phyloP scores from a whole-genome alignment of 805 yeast species.

The Zygoascus ofunaensis region DNA sequence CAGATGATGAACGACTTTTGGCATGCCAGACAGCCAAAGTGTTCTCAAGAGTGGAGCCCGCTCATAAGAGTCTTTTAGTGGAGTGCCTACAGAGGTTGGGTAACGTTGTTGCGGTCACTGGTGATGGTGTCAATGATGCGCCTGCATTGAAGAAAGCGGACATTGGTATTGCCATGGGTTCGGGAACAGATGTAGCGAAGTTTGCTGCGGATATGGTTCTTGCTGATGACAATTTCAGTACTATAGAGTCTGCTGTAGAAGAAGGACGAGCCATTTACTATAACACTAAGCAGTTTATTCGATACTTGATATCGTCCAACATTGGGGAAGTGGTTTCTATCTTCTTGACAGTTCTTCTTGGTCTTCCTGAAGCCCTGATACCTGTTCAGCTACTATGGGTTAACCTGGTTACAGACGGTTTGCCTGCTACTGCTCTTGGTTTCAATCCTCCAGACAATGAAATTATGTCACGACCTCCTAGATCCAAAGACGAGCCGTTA shows the following conservation, averaged over 20 bases:
- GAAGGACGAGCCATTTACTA: constrained; percentile 44
- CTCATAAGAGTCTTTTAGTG: constrained; percentile 44
- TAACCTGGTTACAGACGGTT: constrained; percentile 47
- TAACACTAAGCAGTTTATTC: constrained; percentile 35
- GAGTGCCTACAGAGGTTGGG: constrained; percentile 36
- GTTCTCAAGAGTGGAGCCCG: constrained; percentile 51
- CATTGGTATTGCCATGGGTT: constrained; percentile 54
- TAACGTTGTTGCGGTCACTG: constrained; percentile 51
- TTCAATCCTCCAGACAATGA: constrained; percentile 35
- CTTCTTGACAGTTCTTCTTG: constrained; percentile 44
- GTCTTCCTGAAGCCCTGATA: constrained; percentile 44
- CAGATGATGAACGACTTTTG: constrained; percentile 28
- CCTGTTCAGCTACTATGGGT: constrained; percentile 54
- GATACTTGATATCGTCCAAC: constrained; percentile 42
- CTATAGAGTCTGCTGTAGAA: constrained; percentile 46
- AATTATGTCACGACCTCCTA: constrained; percentile 33
- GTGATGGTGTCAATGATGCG: constrained; percentile 55
- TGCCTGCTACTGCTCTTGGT: constrained; percentile 54
- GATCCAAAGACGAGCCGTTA: constrained; percentile 32
- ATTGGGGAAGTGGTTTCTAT: constrained; percentile 52
- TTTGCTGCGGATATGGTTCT: constrained; percentile 50
- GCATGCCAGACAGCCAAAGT: constrained; percentile 39
- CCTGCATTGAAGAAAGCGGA: constrained; percentile 52
- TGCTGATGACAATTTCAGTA: constrained; percentile 47
- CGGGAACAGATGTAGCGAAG: constrained; percentile 54